Base-by-base conservation (phyloP, 306 rosid genomes). In the Neltuma alba region DNA sequence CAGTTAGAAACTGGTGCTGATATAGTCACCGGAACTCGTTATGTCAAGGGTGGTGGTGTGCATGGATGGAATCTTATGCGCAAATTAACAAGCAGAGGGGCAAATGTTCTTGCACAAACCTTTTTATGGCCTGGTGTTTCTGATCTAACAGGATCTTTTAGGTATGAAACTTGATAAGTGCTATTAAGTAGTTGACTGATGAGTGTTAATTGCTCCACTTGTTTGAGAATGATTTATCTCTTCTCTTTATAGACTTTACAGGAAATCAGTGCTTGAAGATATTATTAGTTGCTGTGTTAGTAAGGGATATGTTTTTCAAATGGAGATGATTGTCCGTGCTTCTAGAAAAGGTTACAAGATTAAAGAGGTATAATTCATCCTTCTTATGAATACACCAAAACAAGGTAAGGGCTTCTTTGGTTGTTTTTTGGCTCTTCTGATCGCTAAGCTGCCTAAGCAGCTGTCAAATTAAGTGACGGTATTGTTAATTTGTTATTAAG, bases 1-100 rank as follows among this genome's bases (percentile, higher is more conserved):
- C 97, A 92, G 81, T 74, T 79, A 78, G 90, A 89, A 80, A 91
- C 98, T 67, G 88, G 90, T 81, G 99, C 99, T 44, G 92, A 88
- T 83, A 91, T 95, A 87, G 97, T 92, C 63, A 91, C 97, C 0
- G 99, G 99, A 72, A 95, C 99, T 69, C 95, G 98, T 52, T 95
- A 95, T 86, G 99, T 93, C 72, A 85, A 80, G 88, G 97, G 91
- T 15, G 99, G 99, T 1, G 97, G 98, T 75, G 97, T 95, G 55
- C 97, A 95, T 90, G 99, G 99, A 79, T 95, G 99, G 99, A 95
- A 89, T 89, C 98, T 95, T 70, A 92, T 95, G 97, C 97, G 98
- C 86, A 95, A 95, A 72, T 88, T 95, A 69, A 95, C 99, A n/a
- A 95, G 98, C 81, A 86, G 99, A 74, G 99, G 99, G 52, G 99